phyloP scores from a whole-genome alignment of 192 early-diverging fungal genomes.

The Polychytrium aggregatum region DNA sequence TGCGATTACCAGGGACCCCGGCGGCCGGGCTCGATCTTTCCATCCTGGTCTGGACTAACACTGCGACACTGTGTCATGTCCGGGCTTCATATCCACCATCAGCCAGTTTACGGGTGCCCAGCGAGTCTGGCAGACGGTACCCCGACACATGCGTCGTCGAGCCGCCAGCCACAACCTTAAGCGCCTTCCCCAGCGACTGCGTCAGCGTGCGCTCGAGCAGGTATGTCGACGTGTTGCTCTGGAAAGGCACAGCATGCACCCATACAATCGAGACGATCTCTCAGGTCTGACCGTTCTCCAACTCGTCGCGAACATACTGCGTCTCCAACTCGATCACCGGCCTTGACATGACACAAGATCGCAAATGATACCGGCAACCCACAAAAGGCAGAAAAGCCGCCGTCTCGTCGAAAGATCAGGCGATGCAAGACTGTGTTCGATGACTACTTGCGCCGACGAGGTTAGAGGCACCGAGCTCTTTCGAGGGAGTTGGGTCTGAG shows the following conservation, averaged over 20 bases:
- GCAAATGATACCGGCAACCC: slow-evolving; percentile 7
- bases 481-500: too few relatives aligned
- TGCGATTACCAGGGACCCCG: too few relatives aligned
- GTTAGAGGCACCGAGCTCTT: too few relatives aligned
- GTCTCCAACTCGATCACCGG: too few relatives aligned
- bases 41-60: too few relatives aligned
- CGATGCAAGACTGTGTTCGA: slow-evolving; percentile 27
- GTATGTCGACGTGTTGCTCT: slow-evolving; percentile 21
- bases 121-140: slow-evolving; percentile 82
- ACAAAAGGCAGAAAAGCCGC: slow-evolving; percentile 29
- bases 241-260: neutral
- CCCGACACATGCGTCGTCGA: slow-evolving; percentile 81
- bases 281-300: too few relatives aligned
- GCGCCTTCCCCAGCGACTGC: slow-evolving; percentile 70
- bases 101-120: slow-evolving; percentile 33
- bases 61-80: neutral
- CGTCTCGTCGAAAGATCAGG: slow-evolving; percentile 26
- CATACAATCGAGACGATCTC: neutral
- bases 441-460: slow-evolving; percentile 38
- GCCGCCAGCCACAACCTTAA: slow-evolving; percentile 93
- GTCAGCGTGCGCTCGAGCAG: slow-evolving; percentile 68
- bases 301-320: too few relatives aligned
- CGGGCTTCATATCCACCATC: neutral
- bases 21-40: too few relatives aligned
- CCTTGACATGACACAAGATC: too few relatives aligned